phyloP scores from a whole-genome alignment of 1,284 basidiomycete genomes.

The Apiotrichum laibachii region DNA sequence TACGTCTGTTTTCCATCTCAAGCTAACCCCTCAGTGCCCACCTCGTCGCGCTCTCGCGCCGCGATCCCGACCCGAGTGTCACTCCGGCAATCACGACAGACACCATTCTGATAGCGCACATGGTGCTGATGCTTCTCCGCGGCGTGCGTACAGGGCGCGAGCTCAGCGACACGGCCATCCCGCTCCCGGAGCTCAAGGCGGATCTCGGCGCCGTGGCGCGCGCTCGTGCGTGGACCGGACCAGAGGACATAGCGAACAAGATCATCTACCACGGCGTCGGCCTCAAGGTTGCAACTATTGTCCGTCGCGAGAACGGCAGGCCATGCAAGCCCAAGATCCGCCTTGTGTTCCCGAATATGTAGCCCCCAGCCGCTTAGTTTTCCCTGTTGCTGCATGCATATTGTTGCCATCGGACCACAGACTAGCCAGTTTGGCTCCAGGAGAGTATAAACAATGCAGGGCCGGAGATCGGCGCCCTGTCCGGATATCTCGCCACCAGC shows the following conservation, averaged over 20 bases:
- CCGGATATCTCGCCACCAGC: too few species aligned
- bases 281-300: constrained; percentile 36
- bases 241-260: constrained; percentile 30
- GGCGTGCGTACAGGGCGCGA: background rate
- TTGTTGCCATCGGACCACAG: too few species aligned
- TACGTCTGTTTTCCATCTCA: background rate
- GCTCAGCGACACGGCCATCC: constrained; percentile 13
- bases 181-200: constrained; percentile 37
- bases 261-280: constrained; percentile 40
- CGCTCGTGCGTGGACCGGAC: constrained; percentile 35
- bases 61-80: constrained; percentile 21
- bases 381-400: background rate
- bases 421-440: too few species aligned
- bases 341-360: constrained; percentile 22
- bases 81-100: constrained; percentile 33
- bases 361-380: background rate
- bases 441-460: too few species aligned
- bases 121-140: constrained; percentile 36
- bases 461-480: too few species aligned
- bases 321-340: constrained; percentile 31
- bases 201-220: constrained; percentile 28
- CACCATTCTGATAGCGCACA: constrained; percentile 38
- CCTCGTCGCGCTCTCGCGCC: constrained; percentile 31
- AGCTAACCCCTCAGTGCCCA: constrained; percentile 30
- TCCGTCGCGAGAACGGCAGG: constrained; percentile 32